These are phyloP conservation scores for Suillus paluster DNA, from an alignment of 768 basidiomycete genomes.

Conservation along the genomic window DNA sequence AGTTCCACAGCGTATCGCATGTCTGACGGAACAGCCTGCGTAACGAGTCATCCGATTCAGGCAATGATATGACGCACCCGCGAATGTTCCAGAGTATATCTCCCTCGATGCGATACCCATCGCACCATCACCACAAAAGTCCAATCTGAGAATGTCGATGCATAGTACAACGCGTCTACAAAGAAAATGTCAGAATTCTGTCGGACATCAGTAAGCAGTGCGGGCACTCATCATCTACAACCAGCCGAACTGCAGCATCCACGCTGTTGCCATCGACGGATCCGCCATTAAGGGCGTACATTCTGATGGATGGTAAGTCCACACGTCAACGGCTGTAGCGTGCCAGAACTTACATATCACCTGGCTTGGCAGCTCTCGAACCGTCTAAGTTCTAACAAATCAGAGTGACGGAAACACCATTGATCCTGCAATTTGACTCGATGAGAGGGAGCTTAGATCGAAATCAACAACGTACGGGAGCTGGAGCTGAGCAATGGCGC, in stretches of 20 bases:
- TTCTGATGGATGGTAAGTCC: conserved; percentile 38
- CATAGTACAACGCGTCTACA: conserved; percentile 87
- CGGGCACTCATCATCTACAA: conserved; percentile 61
- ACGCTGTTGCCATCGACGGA: conserved; percentile 88
- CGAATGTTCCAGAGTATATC: conserved; percentile 77
- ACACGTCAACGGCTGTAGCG: neutral
- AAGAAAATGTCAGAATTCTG: neutral
- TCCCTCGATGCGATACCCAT: conserved; percentile 77
- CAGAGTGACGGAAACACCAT: conserved; percentile 73
- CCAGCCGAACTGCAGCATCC: conserved; percentile 79
- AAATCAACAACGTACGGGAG: conserved; percentile 61
- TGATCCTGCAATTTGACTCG: conserved; percentile 52
- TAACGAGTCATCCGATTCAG: neutral
- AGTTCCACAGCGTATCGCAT: conserved; percentile 74
- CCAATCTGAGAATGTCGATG: conserved; percentile 50
- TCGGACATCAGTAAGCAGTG: neutral
- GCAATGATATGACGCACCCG: conserved; percentile 45
- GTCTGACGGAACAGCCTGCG: conserved; percentile 44
- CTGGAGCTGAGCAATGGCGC: conserved; percentile 80
- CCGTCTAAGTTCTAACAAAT: conserved; percentile 82
- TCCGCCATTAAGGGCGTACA: conserved; percentile 81
- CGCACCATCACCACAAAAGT: conserved; percentile 47
- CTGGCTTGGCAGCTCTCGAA: conserved; percentile 68
- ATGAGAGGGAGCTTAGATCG: neutral
- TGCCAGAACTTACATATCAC: conserved; percentile 66